A percentile compares a stretch with the other conserved stretches of the same genome.
Evolutionary conservation across 768 basidiomycete genomes (phyloP).

Genomic region (Russula compacta): DNA sequence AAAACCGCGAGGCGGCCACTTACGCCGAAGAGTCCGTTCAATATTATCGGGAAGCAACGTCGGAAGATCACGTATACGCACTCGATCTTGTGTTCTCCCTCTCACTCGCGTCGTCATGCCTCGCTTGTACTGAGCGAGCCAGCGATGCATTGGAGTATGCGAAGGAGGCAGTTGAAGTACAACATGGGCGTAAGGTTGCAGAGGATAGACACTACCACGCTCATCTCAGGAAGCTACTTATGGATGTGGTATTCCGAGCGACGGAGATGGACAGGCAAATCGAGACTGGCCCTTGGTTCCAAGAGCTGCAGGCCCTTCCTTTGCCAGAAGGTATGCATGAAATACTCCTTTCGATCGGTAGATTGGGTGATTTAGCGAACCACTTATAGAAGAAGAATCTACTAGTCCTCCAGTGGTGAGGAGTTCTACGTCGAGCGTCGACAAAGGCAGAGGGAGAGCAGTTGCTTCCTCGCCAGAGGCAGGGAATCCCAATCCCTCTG

Average conservation of each 20-base stretch:
- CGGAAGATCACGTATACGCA: background rate
- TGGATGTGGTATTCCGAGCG: background rate
- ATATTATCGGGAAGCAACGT: constrained; percentile 3
- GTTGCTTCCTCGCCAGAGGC: too few species aligned
- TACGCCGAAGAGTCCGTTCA: constrained; percentile 10
- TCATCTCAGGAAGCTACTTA: background rate
- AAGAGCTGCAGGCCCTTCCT: background rate
- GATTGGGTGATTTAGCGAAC: background rate
- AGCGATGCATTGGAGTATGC: constrained; percentile 1
- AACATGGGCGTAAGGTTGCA: background rate
- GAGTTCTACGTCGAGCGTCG: background rate
- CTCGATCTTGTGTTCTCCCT: constrained; percentile 8
- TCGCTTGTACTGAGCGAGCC: constrained; percentile 7
- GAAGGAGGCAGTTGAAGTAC: constrained; percentile 8
- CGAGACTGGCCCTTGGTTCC: background rate
- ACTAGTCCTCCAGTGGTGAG: background rate
- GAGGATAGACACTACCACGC: background rate
- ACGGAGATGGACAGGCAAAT: background rate
- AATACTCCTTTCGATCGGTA: background rate
- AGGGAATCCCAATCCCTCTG: background rate
- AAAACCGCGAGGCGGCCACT: constrained; percentile 4
- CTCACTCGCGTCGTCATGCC: constrained; percentile 9
- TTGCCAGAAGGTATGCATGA: background rate
- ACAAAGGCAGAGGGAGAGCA: background rate
- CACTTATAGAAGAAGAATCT: background rate